These are phyloP conservation scores for Tylopilus cervinicoccineus DNA, from an alignment of 768 basidiomycete species.

Conservation along the genomic window DNA sequence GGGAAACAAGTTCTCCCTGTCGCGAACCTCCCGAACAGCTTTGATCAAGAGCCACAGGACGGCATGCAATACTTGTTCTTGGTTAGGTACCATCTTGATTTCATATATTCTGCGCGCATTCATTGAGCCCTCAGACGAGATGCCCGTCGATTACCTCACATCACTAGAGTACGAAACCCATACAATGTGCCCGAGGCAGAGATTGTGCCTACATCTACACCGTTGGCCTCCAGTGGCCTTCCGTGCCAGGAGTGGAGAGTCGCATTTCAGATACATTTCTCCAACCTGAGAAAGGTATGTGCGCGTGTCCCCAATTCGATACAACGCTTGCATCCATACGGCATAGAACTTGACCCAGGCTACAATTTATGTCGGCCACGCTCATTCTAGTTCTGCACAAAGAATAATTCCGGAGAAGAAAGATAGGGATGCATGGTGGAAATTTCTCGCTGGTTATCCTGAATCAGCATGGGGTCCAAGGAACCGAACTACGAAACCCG, in stretches of 20 bases:
- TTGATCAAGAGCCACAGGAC: slow-evolving; percentile 60
- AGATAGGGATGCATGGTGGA: slow-evolving; percentile 79
- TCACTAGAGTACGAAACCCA: slow-evolving; percentile 66
- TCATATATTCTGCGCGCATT: slow-evolving; percentile 1
- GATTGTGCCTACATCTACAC: slow-evolving; percentile 13
- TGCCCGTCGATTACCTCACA: slow-evolving; percentile 57
- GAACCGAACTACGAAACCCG: slow-evolving; percentile 11
- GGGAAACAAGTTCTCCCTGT: slow-evolving; percentile 77
- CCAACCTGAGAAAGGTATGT: slow-evolving; percentile 62
- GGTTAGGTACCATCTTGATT: slow-evolving; percentile 52
- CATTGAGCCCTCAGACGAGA: slow-evolving; percentile 53
- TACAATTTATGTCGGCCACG: slow-evolving; percentile 36
- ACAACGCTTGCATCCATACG: slow-evolving; percentile 5
- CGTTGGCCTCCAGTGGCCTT: slow-evolving; percentile 34
- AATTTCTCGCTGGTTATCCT: slow-evolving; percentile 66
- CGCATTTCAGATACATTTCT: slow-evolving; percentile 54
- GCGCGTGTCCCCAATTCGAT: background rate
- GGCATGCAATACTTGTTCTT: slow-evolving; percentile 80
- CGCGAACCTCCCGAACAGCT: slow-evolving; percentile 71
- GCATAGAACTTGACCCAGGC: slow-evolving; percentile 64
- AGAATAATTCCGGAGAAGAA: slow-evolving; percentile 63
- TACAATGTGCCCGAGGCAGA: slow-evolving; percentile 44
- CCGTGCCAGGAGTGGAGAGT: slow-evolving; percentile 69
- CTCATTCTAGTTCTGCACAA: slow-evolving; percentile 8
- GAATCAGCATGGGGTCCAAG: slow-evolving; percentile 60